These are phyloP conservation scores for Annulohypoxylon stygium DNA, from an alignment of 495 filamentous ascomycete genomes.

Conservation along the genomic window DNA sequence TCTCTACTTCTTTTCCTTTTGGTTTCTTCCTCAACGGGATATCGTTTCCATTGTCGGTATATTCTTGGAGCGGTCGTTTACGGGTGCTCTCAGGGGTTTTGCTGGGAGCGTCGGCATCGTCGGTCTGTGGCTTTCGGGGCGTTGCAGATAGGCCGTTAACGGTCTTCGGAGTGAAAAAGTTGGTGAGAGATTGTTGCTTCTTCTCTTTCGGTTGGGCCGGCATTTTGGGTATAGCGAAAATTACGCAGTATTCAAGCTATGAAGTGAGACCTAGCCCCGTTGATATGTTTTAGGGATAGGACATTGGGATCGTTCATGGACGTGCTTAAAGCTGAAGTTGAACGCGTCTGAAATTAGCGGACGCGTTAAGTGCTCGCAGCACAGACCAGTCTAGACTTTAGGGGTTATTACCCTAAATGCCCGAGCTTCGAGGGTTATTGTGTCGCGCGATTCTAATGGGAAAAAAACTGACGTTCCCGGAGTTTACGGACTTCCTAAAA, in stretches of 20 bases:
- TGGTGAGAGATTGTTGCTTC: constrained; percentile 86
- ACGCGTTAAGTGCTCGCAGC: constrained; percentile 44
- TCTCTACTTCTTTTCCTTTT: constrained; percentile 51
- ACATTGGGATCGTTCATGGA: constrained; percentile 1
- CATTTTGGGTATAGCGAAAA: constrained; percentile 48
- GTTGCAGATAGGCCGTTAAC: constrained; percentile 44
- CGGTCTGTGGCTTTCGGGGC: constrained; percentile 32
- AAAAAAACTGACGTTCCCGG: no score
- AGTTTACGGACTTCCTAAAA: no score
- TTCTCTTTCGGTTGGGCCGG: constrained; percentile 60
- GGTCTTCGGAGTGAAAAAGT: constrained; percentile 83
- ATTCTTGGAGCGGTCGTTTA: constrained; percentile 64
- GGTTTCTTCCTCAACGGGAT: constrained; percentile 58
- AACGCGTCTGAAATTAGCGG: constrained; percentile 34
- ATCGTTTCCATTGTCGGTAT: constrained; percentile 54
- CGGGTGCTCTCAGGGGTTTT: constrained; percentile 40
- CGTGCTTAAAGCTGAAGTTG: constrained; percentile 13
- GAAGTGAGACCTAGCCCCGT: constrained; percentile 2
- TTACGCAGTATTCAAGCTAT: neutral
- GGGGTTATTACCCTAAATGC: constrained; percentile 13
- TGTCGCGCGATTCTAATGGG: no score
- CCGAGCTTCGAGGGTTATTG: no score
- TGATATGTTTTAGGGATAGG: constrained; percentile 1
- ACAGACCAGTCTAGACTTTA: constrained; percentile 31
- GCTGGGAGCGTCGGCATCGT: constrained; percentile 19